Evolutionary conservation across 192 early-diverging fungal genomes (phyloP).

Genomic region (Dispira parvispora): DNA sequence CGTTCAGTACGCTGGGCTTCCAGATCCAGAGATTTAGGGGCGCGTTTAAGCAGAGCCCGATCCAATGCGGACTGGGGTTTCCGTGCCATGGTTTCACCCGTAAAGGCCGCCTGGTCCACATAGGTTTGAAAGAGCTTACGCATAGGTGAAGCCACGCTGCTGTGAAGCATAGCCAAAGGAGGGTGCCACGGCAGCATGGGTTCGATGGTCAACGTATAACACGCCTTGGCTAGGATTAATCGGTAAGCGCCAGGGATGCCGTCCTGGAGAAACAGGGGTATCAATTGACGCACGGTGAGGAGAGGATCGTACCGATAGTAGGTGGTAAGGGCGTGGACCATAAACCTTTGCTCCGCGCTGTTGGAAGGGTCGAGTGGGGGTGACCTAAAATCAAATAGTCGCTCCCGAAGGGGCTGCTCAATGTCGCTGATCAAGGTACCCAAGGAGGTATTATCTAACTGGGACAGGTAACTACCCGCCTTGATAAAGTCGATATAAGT

Average conservation of each 20-base stretch:
- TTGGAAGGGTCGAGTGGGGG: slow-evolving; percentile 31
- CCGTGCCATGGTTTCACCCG: slow-evolving; percentile 20
- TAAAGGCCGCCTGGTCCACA: not conserved
- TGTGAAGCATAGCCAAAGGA: slow-evolving; percentile 31
- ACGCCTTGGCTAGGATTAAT: slow-evolving; percentile 60
- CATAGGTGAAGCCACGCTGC: slow-evolving; percentile 39
- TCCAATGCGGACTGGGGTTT: slow-evolving; percentile 13
- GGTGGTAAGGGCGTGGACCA: slow-evolving; percentile 56
- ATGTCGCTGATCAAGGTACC: slow-evolving; percentile 48
- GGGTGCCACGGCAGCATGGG: slow-evolving; percentile 52
- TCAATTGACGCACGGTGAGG: slow-evolving; percentile 47
- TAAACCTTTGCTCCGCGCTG: slow-evolving; percentile 60
- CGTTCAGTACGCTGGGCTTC: slow-evolving; percentile 46
- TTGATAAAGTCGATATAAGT: slow-evolving; percentile 64
- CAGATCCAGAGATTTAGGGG: slow-evolving; percentile 30
- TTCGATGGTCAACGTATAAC: slow-evolving; percentile 52
- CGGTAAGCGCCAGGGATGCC: slow-evolving; percentile 59
- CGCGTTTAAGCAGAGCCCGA: slow-evolving; percentile 15
- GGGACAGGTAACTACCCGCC: slow-evolving; percentile 47
- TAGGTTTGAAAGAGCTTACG: slow-evolving; percentile 36
- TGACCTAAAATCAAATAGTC: slow-evolving; percentile 41
- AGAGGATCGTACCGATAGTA: slow-evolving; percentile 63
- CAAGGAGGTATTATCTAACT: slow-evolving; percentile 40
- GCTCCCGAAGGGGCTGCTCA: slow-evolving; percentile 33
- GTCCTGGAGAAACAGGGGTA: slow-evolving; percentile 51